Conservation (phyloP, 2,329 filamentous ascomycete genomes). For the Ceratocystis eucalypticola region DNA sequence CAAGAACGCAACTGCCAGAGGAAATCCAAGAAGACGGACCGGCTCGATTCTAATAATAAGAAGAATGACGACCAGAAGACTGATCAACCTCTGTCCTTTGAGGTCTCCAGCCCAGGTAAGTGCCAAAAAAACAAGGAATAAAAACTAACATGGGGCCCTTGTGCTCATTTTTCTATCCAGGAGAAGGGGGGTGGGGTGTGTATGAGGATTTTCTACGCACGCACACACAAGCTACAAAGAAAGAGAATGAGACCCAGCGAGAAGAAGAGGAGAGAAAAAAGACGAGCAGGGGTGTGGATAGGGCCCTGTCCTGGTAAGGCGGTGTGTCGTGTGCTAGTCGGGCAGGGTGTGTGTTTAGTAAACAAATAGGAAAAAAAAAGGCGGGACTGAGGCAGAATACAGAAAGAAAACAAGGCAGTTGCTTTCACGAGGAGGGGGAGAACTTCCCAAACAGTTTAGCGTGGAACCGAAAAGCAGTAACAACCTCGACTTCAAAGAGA, state of each 20-base stretch:
- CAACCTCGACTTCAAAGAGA: neutral
- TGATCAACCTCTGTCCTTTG: neutral
- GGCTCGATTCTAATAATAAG: conserved; percentile 12
- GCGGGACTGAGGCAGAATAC: neutral
- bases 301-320: neutral
- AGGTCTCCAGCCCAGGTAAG: neutral
- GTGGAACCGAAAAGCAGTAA: neutral
- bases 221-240: neutral
- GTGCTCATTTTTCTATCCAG: neutral
- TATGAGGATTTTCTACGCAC: neutral
- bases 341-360: neutral
- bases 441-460: conserved; percentile 9
- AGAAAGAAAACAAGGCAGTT: conserved; percentile 2
- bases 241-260: neutral
- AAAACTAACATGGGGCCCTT: neutral
- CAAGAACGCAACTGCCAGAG: neutral
- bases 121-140: conserved; percentile 9
- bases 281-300: neutral
- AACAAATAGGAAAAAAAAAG: neutral
- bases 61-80: conserved; percentile 3
- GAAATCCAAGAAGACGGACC: neutral
- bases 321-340: neutral
- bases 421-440: neutral
- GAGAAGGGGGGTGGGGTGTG: conserved; percentile 1
- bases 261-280: neutral